Base-by-base conservation (phyloP, 352 stramenopile genomes). In the Pythium oligandrum region DNA sequence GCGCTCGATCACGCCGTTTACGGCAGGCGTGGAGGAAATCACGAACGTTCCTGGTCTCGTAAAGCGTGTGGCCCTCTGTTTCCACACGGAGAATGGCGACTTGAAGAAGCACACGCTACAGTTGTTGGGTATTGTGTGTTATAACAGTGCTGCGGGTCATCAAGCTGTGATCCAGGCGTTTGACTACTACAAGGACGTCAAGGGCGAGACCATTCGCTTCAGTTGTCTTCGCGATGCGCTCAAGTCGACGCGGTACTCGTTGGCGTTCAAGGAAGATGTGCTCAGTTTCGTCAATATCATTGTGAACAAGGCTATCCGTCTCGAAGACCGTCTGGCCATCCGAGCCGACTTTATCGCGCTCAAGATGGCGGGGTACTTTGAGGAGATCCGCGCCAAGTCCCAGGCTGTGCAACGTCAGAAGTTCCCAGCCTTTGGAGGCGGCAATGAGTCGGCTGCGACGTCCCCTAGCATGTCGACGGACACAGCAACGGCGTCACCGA, bases 201-300 rank as follows among this genome's bases (percentile, higher is more conserved):
- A 93, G 51, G 83, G 83, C 17, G 83, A 93, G 55, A 73, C 17
- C 8, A 79, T 91, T 44, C 80, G 83, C 44, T 93, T 93, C 54
- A 89, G 76, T 52, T 93, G 83, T 50, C 53, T 93, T 34, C 78
- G 80, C 6, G 83, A 93, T 60, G 83, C 83, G 32, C 69, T 93
- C 33, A 88, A 86, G 53, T 93, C 83, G 40, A 86, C 83, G 8
- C 70, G 83, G 9, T 93, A 93, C 59, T 89, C 79, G 44, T 62
- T 93, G 2, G 75, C 85, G n/a, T 93, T 93, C 70, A 93, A 93
- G 48, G 83, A 93, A 67, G 83, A 93, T 53, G 83, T 93, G 55
- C 62, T 93, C 44, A 91, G 80, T 54, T 93, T 93, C 66, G 80
- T 93, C 45, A 93, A 93, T 70, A 91, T 93, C 59, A 90, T 93